Evolutionary conservation across 202 grass and related monocot species (phyloP).

Genomic region (Elaeis oleifera): DNA sequence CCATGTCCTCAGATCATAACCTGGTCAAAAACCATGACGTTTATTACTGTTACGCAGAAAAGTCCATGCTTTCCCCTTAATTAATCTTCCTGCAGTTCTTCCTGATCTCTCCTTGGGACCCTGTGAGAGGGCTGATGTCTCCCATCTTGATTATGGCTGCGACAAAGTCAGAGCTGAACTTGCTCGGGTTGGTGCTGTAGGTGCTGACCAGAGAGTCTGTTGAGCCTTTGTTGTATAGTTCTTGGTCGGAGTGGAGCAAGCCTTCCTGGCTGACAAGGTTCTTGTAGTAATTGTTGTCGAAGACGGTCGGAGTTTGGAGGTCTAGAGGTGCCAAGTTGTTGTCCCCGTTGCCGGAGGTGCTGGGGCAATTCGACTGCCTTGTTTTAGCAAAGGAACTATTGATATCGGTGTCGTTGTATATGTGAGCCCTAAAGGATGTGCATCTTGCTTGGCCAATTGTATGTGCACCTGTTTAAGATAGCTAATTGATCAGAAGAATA

Average conservation of each 20-base stretch:
- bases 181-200: constrained; percentile 8
- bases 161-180: constrained; percentile 21
- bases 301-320: constrained; percentile 17
- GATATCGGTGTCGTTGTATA: constrained; percentile 40
- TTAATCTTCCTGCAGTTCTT: constrained; percentile 27
- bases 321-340: constrained; percentile 28
- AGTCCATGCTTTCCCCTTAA: not conserved
- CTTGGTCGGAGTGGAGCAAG: constrained; percentile 33
- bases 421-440: constrained; percentile 16
- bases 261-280: constrained; percentile 20
- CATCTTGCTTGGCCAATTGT: constrained; percentile 36
- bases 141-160: constrained; percentile 33
- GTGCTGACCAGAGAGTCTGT: constrained; percentile 19
- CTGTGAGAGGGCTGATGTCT: constrained; percentile 28
- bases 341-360: constrained; percentile 15
- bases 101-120: constrained; percentile 29
- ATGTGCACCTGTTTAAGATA: constrained; percentile 18
- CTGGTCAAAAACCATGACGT: no score
- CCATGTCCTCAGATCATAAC: no score
- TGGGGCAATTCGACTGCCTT: constrained; percentile 21
- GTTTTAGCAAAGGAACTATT: constrained; percentile 17
- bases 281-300: constrained; percentile 32
- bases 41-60: no score
- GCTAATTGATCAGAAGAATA: no score
- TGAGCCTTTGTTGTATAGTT: constrained; percentile 25